A percentile compares a stretch with the other conserved stretches of the same genome.
These are phyloP conservation scores for Dryas drummondii DNA, from an alignment of 306 rosid genomes.

Conservation along the genomic window DNA sequence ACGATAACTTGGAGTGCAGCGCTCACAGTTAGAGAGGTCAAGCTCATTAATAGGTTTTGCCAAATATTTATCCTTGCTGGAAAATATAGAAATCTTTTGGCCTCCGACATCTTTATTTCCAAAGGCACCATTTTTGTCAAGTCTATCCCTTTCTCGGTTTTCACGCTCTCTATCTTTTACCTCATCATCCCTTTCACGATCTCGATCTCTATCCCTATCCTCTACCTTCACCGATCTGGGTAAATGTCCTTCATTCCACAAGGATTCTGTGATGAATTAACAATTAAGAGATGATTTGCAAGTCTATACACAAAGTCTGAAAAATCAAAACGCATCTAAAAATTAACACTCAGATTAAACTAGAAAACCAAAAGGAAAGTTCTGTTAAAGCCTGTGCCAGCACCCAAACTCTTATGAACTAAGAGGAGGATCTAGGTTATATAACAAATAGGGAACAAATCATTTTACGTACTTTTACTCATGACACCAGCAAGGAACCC, in stretches of 20 bases:
- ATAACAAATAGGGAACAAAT: slow-evolving; percentile 31
- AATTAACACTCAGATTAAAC: background rate
- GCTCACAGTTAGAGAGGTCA: slow-evolving; percentile 95
- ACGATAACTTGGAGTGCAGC: slow-evolving; percentile 95
- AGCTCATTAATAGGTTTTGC: slow-evolving; percentile 94
- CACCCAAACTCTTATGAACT: slow-evolving; percentile 22
- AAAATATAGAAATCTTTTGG: slow-evolving; percentile 68
- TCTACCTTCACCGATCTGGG: slow-evolving; percentile 67
- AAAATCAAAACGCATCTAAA: slow-evolving; percentile 8
- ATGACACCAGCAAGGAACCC: slow-evolving; percentile 97
- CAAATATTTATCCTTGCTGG: slow-evolving; percentile 89
- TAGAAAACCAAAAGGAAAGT: background rate
- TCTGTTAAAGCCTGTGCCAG: slow-evolving; percentile 12
- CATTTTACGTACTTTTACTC: slow-evolving; percentile 80
- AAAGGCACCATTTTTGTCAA: slow-evolving; percentile 42
- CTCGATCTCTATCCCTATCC: slow-evolving; percentile 70
- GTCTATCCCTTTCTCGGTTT: slow-evolving; percentile 70
- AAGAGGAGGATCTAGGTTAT: slow-evolving; percentile 19
- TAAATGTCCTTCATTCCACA: slow-evolving; percentile 76
- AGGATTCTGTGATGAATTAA: slow-evolving; percentile 58
- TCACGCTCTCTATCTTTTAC: slow-evolving; percentile 79
- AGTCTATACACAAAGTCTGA: slow-evolving; percentile 10
- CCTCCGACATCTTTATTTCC: slow-evolving; percentile 64
- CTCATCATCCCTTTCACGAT: slow-evolving; percentile 67
- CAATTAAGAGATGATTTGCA: slow-evolving; percentile 12